Conservation (phyloP, 805 yeast genomes). For the Candida incommunis region DNA sequence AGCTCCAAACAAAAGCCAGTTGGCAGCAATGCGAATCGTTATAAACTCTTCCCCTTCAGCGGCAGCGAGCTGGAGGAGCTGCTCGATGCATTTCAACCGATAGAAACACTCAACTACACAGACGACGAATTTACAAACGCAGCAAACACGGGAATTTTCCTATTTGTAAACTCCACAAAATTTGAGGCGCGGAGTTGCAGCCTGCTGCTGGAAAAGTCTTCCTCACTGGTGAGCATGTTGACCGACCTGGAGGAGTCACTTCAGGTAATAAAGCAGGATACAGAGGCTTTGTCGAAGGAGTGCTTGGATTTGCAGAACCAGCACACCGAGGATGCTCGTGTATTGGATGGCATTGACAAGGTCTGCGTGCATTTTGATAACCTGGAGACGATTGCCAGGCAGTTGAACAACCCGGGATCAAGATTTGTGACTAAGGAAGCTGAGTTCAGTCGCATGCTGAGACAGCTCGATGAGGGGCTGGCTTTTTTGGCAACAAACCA, state of each 20-base stretch:
- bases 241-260: slow-evolving; percentile 36
- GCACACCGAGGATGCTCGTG: slow-evolving; percentile 18
- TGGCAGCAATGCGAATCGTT: slow-evolving; percentile 4
- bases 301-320: slow-evolving; percentile 36
- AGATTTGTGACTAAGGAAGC: slow-evolving; percentile 40
- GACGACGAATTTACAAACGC: slow-evolving; percentile 27
- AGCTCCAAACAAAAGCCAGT: no score
- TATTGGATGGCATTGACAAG: slow-evolving; percentile 31
- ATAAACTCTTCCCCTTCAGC: slow-evolving; percentile 25
- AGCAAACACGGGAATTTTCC: slow-evolving; percentile 18
- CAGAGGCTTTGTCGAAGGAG: slow-evolving; percentile 46
- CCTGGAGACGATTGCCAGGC: slow-evolving; percentile 54
- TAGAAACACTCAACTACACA: slow-evolving; percentile 29
- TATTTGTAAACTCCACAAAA: slow-evolving; percentile 21
- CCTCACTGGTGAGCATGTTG: slow-evolving; percentile 30
- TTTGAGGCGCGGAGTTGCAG: slow-evolving; percentile 15
- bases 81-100: slow-evolving; percentile 20
- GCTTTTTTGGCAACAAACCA: slow-evolving; percentile 39
- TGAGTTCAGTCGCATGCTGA: slow-evolving; percentile 39
- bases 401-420: slow-evolving; percentile 59
- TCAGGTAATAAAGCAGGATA: slow-evolving; percentile 44
- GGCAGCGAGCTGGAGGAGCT: slow-evolving; percentile 22
- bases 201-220: slow-evolving; percentile 33
- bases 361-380: slow-evolving; percentile 51
- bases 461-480: slow-evolving; percentile 52